phyloP scores from a whole-genome alignment of 306 rosid species.

The Comarum palustre region DNA sequence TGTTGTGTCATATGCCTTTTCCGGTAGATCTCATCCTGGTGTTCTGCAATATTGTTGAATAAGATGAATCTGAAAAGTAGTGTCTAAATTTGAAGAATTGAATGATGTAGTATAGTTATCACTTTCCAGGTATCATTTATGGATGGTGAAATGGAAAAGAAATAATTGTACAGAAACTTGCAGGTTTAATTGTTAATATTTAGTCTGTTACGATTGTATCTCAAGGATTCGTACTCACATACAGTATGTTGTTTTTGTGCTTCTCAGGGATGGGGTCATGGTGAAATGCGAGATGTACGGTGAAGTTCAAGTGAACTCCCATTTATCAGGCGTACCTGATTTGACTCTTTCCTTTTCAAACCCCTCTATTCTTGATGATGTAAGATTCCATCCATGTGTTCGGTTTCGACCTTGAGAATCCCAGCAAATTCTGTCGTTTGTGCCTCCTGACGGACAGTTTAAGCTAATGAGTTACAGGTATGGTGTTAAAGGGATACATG shows the following conservation, averaged over 20 bases:
- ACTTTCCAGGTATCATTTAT: neutral
- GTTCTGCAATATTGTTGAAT: conserved; percentile 21
- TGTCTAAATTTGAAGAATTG: conserved; percentile 16
- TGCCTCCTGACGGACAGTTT: conserved; percentile 95
- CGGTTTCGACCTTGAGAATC: conserved; percentile 90
- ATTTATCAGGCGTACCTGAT: conserved; percentile 87
- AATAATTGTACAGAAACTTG: neutral
- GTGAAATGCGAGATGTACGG: conserved; percentile 89
- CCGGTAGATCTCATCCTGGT: neutral
- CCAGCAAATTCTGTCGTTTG: conserved; percentile 81
- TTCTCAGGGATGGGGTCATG: conserved; percentile 73
- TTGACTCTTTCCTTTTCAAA: conserved; percentile 81
- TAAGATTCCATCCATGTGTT: conserved; percentile 90
- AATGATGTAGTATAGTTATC: conserved; percentile 16
- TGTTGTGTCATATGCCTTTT: neutral
- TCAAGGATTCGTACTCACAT: conserved; percentile 6
- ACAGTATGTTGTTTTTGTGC: neutral
- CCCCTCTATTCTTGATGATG: conserved; percentile 82
- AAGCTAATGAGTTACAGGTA: conserved; percentile 96
- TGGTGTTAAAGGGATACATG: neutral
- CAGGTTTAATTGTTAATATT: neutral
- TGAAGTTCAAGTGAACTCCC: conserved; percentile 90
- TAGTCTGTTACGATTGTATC: conserved; percentile 5
- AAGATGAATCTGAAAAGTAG: conserved; percentile 9
- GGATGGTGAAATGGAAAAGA: neutral